Evolutionary conservation across 805 yeast species (phyloP).

Genomic region (Metschnikowia anglica): DNA sequence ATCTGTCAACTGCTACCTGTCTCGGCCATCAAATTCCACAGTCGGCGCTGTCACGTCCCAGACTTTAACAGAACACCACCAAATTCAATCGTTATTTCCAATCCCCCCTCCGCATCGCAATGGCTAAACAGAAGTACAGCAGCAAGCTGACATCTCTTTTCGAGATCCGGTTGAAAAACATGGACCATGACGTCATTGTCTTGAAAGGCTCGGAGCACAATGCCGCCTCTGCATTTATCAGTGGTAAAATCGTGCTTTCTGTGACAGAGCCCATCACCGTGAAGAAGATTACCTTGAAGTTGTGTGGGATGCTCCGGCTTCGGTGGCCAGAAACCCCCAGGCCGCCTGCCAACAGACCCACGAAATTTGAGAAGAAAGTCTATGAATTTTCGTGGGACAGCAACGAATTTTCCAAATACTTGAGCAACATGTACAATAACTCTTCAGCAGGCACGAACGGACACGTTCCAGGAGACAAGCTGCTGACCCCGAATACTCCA

Average conservation of each 20-base stretch:
- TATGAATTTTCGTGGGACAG: slow-evolving; percentile 82
- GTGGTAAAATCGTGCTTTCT: slow-evolving; percentile 77
- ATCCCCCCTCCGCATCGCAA: slow-evolving; percentile 1
- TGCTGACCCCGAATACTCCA: slow-evolving; percentile 5
- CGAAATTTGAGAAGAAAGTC: slow-evolving; percentile 56
- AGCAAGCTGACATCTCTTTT: slow-evolving; percentile 35
- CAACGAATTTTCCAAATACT: slow-evolving; percentile 49
- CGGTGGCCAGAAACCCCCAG: slow-evolving; percentile 57
- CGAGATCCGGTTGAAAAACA: slow-evolving; percentile 58
- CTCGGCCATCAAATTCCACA: background rate
- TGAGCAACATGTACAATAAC: slow-evolving; percentile 33
- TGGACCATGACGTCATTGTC: slow-evolving; percentile 76
- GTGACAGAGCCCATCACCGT: slow-evolving; percentile 73
- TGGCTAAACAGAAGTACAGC: slow-evolving; percentile 22
- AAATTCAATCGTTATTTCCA: background rate
- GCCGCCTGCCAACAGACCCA: slow-evolving; percentile 41
- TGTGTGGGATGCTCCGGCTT: slow-evolving; percentile 66
- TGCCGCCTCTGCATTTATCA: slow-evolving; percentile 71
- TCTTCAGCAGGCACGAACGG: slow-evolving; percentile 3
- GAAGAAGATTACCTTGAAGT: slow-evolving; percentile 58
- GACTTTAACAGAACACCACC: background rate
- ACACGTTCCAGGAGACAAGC: background rate
- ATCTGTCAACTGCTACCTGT: too few species aligned
- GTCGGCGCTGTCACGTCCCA: too few species aligned
- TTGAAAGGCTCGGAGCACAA: slow-evolving; percentile 75